phyloP scores from a whole-genome alignment of 1,284 basidiomycete species.

The Pseudozyma sp. region DNA sequence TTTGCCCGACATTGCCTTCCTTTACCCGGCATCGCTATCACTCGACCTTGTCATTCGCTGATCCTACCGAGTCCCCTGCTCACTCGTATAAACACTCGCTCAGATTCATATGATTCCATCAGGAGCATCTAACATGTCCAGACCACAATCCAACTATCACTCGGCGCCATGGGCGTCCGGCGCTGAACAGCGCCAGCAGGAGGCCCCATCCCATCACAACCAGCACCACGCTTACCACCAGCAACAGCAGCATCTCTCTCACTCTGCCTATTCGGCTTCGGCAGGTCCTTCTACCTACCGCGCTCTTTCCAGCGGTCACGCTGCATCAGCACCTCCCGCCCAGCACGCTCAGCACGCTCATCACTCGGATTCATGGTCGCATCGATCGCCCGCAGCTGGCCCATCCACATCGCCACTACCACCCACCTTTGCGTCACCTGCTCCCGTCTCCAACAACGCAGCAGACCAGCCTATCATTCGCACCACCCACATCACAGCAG shows the following conservation, averaged over 20 bases:
- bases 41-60: not conserved
- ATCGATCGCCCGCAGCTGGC: slow-evolving; percentile 13
- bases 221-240: slow-evolving; percentile 27
- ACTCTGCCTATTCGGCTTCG: slow-evolving; percentile 42
- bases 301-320: slow-evolving; percentile 38
- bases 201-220: slow-evolving; percentile 13
- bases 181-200: slow-evolving; percentile 31
- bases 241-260: slow-evolving; percentile 28
- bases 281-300: slow-evolving; percentile 51
- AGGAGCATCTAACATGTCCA: slow-evolving; percentile 34
- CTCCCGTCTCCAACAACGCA: slow-evolving; percentile 6
- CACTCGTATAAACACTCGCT: not conserved
- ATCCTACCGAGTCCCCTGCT: not conserved
- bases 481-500: slow-evolving; percentile 46
- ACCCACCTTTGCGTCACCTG: slow-evolving; percentile 25
- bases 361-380: slow-evolving; percentile 27
- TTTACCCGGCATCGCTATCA: not conserved
- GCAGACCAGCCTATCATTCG: slow-evolving; percentile 40
- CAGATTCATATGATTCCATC: slow-evolving; percentile 9
- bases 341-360: slow-evolving; percentile 19
- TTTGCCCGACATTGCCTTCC: not conserved
- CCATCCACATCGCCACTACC: slow-evolving; percentile 27
- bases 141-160: slow-evolving; percentile 31
- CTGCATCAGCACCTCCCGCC: slow-evolving; percentile 7
- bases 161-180: slow-evolving; percentile 29